These are phyloP conservation scores for Golovinomyces cichoracearum DNA, from an alignment of 2,329 filamentous ascomycete species.

Conservation along the genomic window DNA sequence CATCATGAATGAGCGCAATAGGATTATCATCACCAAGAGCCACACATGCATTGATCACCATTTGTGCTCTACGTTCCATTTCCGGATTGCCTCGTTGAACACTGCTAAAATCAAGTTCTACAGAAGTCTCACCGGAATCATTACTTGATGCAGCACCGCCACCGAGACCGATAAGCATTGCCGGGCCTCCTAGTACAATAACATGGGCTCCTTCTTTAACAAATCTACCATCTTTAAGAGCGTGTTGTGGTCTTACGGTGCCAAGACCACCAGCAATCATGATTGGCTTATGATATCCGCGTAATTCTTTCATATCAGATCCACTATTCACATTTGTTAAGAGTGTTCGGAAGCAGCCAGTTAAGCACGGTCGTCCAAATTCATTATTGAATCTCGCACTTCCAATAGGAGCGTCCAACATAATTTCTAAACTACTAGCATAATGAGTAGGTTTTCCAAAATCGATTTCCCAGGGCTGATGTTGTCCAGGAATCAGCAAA, in stretches of 20 bases:
- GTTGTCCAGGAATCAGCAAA: slow-evolving; percentile 60
- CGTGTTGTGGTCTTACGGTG: slow-evolving; percentile 71
- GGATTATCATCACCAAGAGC: slow-evolving; percentile 64
- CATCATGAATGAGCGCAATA: slow-evolving; percentile 92
- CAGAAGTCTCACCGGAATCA: slow-evolving; percentile 63
- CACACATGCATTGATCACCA: slow-evolving; percentile 89
- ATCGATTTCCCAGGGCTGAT: slow-evolving; percentile 72
- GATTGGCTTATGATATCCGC: slow-evolving; percentile 94
- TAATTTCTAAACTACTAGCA: slow-evolving; percentile 82
- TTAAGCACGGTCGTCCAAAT: slow-evolving; percentile 70
- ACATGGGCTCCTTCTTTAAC: slow-evolving; percentile 74
- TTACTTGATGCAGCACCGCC: slow-evolving; percentile 87
- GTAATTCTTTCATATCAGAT: slow-evolving; percentile 34
- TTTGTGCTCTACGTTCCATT: slow-evolving; percentile 82
- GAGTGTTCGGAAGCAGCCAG: slow-evolving; percentile 78
- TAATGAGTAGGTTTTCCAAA: slow-evolving; percentile 77
- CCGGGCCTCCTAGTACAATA: slow-evolving; percentile 79
- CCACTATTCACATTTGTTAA: slow-evolving; percentile 40
- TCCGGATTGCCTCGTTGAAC: slow-evolving; percentile 94
- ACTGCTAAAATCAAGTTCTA: slow-evolving; percentile 86
- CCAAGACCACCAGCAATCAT: slow-evolving; percentile 94
- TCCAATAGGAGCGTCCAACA: slow-evolving; percentile 89
- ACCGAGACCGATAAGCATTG: slow-evolving; percentile 91
- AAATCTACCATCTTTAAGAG: slow-evolving; percentile 53
- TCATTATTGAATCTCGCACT: slow-evolving; percentile 95